Percentiles rank a stretch among this genome's conserved stretches.
phyloP scores from a whole-genome alignment of 1,284 basidiomycete genomes.

The Afroboletus lepidellus region DNA sequence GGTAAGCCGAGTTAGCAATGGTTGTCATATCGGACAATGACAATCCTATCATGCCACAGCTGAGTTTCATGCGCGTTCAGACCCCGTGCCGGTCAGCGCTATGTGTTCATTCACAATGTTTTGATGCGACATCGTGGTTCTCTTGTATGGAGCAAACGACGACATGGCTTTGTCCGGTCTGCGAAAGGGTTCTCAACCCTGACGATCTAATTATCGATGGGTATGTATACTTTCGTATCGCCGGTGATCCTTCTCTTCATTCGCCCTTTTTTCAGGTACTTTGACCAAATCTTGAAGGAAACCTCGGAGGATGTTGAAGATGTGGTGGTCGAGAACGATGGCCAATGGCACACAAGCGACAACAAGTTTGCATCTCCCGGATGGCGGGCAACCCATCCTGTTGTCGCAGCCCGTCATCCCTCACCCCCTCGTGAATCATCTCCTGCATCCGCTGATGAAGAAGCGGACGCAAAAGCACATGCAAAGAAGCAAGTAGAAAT shows the following conservation, averaged over 20 bases:
- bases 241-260: background rate
- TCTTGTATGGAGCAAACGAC: slow-evolving; percentile 96
- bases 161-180: slow-evolving; percentile 96
- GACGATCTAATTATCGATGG: slow-evolving; percentile 91
- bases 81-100: slow-evolving; percentile 83
- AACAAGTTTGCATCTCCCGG: slow-evolving; percentile 73
- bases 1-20: slow-evolving; percentile 47
- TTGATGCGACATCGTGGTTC: slow-evolving; percentile 94
- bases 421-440: slow-evolving; percentile 37
- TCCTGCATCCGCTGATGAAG: slow-evolving; percentile 35
- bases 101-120: slow-evolving; percentile 94
- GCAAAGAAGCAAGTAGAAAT: slow-evolving; percentile 54
- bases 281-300: slow-evolving; percentile 75
- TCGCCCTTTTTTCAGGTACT: slow-evolving; percentile 54
- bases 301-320: slow-evolving; percentile 84
- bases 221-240: slow-evolving; percentile 48
- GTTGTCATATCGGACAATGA: background rate
- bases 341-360: slow-evolving; percentile 93
- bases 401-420: slow-evolving; percentile 25
- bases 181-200: slow-evolving; percentile 75
- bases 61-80: slow-evolving; percentile 86
- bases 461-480: slow-evolving; percentile 44
- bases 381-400: slow-evolving; percentile 63
- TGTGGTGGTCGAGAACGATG: slow-evolving; percentile 91
- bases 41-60: slow-evolving; percentile 41